A percentile compares a stretch with the other conserved stretches of the same genome.
phyloP scores from a whole-genome alignment of 768 basidiomycete species.

The Pholiota conissans region DNA sequence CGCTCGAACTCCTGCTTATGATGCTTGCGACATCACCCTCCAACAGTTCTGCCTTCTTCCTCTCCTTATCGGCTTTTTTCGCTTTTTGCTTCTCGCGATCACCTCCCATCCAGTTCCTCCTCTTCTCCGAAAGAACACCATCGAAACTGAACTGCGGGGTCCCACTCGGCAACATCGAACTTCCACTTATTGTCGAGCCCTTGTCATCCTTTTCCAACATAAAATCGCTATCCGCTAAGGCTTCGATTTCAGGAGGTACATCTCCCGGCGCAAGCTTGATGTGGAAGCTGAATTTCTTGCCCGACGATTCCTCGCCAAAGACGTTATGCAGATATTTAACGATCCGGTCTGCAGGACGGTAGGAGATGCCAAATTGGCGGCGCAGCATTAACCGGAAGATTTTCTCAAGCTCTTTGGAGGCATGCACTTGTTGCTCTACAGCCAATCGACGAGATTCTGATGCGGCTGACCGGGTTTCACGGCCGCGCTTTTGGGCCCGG shows the following conservation, averaged over 20 bases:
- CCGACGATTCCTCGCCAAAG: constrained; percentile 50
- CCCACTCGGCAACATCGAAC: background rate
- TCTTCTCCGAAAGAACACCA: background rate
- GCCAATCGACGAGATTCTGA: background rate
- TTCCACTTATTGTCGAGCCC: background rate
- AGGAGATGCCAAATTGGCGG: constrained; percentile 49
- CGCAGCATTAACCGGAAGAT: constrained; percentile 62
- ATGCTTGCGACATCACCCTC: background rate
- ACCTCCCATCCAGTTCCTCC: constrained; percentile 3
- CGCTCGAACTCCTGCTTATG: constrained; percentile 5
- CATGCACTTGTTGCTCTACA: constrained; percentile 33
- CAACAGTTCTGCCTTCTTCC: constrained; percentile 7
- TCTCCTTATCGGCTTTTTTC: constrained; percentile 12
- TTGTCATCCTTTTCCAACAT: background rate
- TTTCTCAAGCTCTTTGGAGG: constrained; percentile 51
- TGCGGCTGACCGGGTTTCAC: constrained; percentile 5
- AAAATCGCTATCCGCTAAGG: background rate
- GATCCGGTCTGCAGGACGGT: constrained; percentile 53
- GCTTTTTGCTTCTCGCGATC: constrained; percentile 27
- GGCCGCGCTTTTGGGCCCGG: constrained; percentile 3
- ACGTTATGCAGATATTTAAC: constrained; percentile 40
- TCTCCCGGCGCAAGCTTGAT: constrained; percentile 57
- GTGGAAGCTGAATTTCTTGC: constrained; percentile 47
- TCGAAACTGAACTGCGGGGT: background rate
- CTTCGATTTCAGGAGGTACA: constrained; percentile 24